Evolutionary conservation across 441 rosid genomes (phyloP), one percentile per base, ranked within the genome.

Genomic region (Dalechampia spathulata): DNA sequence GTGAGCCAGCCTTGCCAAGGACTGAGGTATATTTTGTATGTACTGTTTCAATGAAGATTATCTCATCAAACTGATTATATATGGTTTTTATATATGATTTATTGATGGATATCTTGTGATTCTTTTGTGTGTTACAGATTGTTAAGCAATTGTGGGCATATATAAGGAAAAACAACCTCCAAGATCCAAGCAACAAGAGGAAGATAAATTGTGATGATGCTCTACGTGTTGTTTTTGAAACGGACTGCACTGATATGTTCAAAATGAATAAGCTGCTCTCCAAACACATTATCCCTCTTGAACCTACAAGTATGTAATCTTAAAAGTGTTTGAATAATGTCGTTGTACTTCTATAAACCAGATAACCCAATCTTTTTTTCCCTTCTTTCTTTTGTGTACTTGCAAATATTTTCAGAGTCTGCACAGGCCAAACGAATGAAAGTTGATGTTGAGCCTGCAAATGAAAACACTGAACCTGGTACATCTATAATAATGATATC

Each of bases 211-310:
- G 98, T 42, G 86, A 91, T 70, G 90, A 88, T 63, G 95, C 92
- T n/a, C 66, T 91, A 27, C 90, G 96, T 23, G 52, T 82, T 44
- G 95, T 91, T 9, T 91, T 88, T 54, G 98, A 91, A 79, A 88
- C 93, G 11, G 96, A 91, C 75, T 91, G 95, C 69, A 91, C 98
- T 43, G 98, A 91, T 75, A 91, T 91, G 98, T 91, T 91, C 76
- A 91, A 86, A 74, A 91, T 88, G 98, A 91, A 88, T 61, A 91
- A 88, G 78, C 71, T 91, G 62, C 87, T 91, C 42, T 76, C 95
- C 22, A 91, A 91, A 75, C 98, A 91, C 72, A 88, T 91, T 52
- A 79, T 82, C 52, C 73, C 96, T 2, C 90, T 91, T 57, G 93
- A 86, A 57, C 88, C 97, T 30, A 48, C 85, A 30, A 86, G 97